These are phyloP conservation scores for Claviceps sp. DNA, from an alignment of 2,329 filamentous ascomycete species.

Conservation along the genomic window DNA sequence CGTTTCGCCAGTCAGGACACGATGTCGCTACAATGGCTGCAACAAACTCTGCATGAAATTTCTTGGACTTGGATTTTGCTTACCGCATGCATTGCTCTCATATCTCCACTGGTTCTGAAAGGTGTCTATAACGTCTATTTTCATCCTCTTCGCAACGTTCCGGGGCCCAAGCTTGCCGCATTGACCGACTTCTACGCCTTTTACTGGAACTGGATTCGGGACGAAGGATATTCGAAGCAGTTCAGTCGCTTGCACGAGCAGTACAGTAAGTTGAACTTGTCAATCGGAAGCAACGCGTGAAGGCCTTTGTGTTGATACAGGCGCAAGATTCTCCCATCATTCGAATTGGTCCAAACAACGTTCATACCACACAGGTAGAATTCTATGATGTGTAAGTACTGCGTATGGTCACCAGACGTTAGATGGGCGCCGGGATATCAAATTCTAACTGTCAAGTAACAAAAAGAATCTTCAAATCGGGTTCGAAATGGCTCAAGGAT, in stretches of 20 bases:
- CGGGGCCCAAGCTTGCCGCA: not conserved
- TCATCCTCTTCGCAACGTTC: not conserved
- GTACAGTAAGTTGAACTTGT: not conserved
- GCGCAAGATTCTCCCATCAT: not conserved
- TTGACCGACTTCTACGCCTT: not conserved
- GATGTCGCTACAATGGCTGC: not conserved
- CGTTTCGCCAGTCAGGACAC: not conserved
- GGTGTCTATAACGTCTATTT: not conserved
- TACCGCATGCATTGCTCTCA: not conserved
- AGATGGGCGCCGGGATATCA: no score
- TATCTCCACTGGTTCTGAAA: not conserved
- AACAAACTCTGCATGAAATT: not conserved
- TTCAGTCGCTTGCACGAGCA: not conserved
- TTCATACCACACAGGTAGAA: not conserved
- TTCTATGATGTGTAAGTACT: not conserved
- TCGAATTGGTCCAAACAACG: not conserved
- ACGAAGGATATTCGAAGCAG: not conserved
- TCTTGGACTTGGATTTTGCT: not conserved
- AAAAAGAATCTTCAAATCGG: not conserved
- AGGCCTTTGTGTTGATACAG: not conserved
- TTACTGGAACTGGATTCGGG: not conserved
- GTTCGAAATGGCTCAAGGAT: not conserved
- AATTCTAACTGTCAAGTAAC: not conserved
- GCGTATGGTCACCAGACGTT: no score
- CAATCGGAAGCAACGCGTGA: no score